These are phyloP conservation scores for Aspergillus haitiensis DNA, from an alignment of 495 filamentous ascomycete genomes.

Conservation along the genomic window DNA sequence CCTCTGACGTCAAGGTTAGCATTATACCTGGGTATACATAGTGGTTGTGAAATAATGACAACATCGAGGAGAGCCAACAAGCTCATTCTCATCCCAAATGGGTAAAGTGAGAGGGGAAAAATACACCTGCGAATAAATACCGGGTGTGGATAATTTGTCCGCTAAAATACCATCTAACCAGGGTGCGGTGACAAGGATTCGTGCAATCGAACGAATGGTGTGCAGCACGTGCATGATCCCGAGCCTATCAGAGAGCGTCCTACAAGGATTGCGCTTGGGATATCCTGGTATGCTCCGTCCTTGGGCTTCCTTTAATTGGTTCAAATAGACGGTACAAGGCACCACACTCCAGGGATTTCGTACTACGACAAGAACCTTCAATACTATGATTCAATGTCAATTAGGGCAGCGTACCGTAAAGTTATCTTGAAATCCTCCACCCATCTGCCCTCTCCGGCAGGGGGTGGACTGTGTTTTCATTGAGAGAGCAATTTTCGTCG, in stretches of 20 bases:
- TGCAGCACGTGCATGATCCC: conserved; percentile 18
- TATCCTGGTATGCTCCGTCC: background rate
- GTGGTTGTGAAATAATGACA: conserved; percentile 7
- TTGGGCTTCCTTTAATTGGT: background rate
- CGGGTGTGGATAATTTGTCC: conserved; percentile 10
- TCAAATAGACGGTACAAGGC: background rate
- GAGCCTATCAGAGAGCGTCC: conserved; percentile 16
- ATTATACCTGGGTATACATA: background rate
- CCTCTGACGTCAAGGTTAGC: conserved; percentile 6
- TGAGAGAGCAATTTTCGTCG: background rate
- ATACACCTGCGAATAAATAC: background rate
- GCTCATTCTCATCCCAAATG: background rate
- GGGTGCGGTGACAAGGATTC: background rate
- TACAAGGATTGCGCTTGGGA: background rate
- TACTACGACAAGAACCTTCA: background rate
- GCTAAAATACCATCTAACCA: conserved; percentile 7
- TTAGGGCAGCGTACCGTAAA: background rate
- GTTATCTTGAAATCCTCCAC: background rate
- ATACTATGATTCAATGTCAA: background rate
- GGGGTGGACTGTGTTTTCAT: background rate
- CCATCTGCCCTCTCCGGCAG: conserved; percentile 3
- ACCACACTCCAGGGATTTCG: background rate
- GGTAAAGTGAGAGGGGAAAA: background rate
- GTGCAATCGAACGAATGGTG: conserved; percentile 18
- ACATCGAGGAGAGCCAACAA: conserved; percentile 1